phyloP scores from a whole-genome alignment of 495 filamentous ascomycete species.

The Penicillium ucsense region DNA sequence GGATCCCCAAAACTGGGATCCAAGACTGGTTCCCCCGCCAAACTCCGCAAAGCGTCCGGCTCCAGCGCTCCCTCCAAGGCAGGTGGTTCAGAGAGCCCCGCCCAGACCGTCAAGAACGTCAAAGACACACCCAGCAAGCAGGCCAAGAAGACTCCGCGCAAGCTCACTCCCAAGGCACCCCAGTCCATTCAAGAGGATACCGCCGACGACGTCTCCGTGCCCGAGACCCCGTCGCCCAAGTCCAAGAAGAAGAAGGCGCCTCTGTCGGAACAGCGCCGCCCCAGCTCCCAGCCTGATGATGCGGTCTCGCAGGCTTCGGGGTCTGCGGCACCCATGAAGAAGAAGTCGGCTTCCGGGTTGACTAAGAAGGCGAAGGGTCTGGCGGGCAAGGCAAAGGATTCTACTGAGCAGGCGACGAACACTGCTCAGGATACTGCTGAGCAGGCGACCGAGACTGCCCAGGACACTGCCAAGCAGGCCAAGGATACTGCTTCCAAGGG shows the following conservation, averaged over 20 bases:
- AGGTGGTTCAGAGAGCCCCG: constrained; percentile 14
- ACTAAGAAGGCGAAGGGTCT: constrained; percentile 12
- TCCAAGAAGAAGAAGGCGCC: constrained; percentile 22
- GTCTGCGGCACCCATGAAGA: constrained; percentile 18
- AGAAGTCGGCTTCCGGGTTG: constrained; percentile 3
- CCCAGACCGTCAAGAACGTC: constrained; percentile 14
- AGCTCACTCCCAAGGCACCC: constrained; percentile 17
- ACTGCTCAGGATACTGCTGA: too few species aligned
- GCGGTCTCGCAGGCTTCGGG: constrained; percentile 22
- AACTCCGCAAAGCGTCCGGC: constrained; percentile 38
- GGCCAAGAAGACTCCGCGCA: constrained; percentile 1
- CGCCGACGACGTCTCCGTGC: constrained; percentile 12
- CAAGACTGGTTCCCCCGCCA: constrained; percentile 35
- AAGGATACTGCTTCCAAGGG: constrained; percentile 15
- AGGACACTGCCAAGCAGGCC: constrained; percentile 5
- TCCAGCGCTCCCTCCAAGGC: constrained; percentile 27
- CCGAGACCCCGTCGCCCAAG: constrained; percentile 19
- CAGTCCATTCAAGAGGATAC: constrained; percentile 15
- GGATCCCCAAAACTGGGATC: constrained; percentile 18
- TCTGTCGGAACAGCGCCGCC: constrained; percentile 23
- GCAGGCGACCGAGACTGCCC: too few species aligned
- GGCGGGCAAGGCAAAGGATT: too few species aligned
- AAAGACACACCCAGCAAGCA: constrained; percentile 1
- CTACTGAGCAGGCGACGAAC: too few species aligned
- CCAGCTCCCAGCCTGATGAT: constrained; percentile 16